Evolutionary conservation across 208 protist genomes (phyloP).

Genomic region (Trypanosoma scelopori): DNA sequence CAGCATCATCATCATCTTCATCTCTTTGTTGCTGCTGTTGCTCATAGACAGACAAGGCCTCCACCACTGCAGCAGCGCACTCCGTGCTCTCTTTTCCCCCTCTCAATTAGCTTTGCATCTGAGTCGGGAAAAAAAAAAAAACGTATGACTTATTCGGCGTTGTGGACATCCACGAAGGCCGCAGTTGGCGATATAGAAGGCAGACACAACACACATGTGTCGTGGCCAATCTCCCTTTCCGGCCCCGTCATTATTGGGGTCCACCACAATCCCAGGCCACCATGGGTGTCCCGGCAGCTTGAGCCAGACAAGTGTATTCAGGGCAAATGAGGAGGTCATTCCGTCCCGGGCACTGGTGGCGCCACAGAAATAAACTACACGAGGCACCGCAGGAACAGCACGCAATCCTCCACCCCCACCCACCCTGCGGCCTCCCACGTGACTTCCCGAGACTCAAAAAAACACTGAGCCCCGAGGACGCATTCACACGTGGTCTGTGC

Average conservation of each 20-base stretch:
- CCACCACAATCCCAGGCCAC: constrained; percentile 75
- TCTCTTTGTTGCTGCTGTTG: constrained; percentile 16
- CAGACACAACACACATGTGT: constrained; percentile 64
- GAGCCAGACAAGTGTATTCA: constrained; percentile 75
- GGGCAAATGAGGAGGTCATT: constrained; percentile 25
- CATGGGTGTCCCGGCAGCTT: constrained; percentile 80
- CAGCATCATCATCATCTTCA: constrained; percentile 9
- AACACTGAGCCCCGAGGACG: no score
- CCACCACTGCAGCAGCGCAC: constrained; percentile 61
- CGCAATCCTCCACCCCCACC: no score
- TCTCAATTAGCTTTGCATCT: constrained; percentile 41
- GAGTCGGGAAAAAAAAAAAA: constrained; percentile 31
- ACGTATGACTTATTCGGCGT: constrained; percentile 37
- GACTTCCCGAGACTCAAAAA: no score
- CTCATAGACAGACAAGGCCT: constrained; percentile 37
- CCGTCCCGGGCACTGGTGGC: no score
- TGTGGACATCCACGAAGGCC: constrained; percentile 46
- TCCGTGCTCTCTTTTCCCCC: constrained; percentile 34
- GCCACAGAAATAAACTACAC: constrained; percentile 8
- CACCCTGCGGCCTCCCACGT: no score
- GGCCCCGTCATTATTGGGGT: constrained; percentile 37
- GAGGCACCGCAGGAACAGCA: no score
- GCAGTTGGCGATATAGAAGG: constrained; percentile 48
- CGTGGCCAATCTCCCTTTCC: constrained; percentile 39
- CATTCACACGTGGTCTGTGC: no score